Base-by-base conservation (phyloP, 2,329 filamentous ascomycete species). In the Sarocladium brachiariae region DNA sequence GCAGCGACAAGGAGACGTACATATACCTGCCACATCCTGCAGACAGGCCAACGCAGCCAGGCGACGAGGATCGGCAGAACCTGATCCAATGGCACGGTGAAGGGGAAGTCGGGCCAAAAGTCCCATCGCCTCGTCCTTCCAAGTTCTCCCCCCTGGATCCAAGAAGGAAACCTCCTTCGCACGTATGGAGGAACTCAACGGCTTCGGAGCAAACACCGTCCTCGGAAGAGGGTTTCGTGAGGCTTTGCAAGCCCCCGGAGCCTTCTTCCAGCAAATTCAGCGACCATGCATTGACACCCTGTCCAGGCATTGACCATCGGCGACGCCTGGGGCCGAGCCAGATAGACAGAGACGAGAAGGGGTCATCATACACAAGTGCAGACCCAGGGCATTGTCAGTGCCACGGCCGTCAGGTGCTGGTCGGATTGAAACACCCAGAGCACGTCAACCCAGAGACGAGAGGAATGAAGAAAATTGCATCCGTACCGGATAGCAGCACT, bases 1-100 rank as follows among this genome's bases (percentile, higher is more conserved):
- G 39, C 10, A 25, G 39, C 39, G 39, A 43, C 21, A 27, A 19
- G 39, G 39, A 43, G 19, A 25, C 25, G 16, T 43, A 43, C 39
- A 25, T 43, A 4, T 43, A 43, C 27, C 21, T 25, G 3, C 39
- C 39, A 11, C 39, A 43, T 27, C 39, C 39, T 10, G 8, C 4
- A 9, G 23, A 43, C 21, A 9, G n/a, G 13, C 39, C 39, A 4
- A 3, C 39, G 3, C 21, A 25, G n/a, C 23, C 39, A 4, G 39
- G 39, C 4, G 39, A 43, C 21, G 39, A 43, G 23, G 27, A 25
- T 25, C 39, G 39, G 21, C 39, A 43, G 39, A 43, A 43, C 23
- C 7, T 43, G 5, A 43, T 43, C 19, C 39, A 43, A n/a, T 43
- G 39, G 39, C 39, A 27, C 13, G 39, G 27, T 7, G 23, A 43